Percentiles rank a stretch among this genome's conserved stretches.
Conservation (phyloP, 495 filamentous ascomycete genomes). For the Friedmanniomyces endolithicus region DNA sequence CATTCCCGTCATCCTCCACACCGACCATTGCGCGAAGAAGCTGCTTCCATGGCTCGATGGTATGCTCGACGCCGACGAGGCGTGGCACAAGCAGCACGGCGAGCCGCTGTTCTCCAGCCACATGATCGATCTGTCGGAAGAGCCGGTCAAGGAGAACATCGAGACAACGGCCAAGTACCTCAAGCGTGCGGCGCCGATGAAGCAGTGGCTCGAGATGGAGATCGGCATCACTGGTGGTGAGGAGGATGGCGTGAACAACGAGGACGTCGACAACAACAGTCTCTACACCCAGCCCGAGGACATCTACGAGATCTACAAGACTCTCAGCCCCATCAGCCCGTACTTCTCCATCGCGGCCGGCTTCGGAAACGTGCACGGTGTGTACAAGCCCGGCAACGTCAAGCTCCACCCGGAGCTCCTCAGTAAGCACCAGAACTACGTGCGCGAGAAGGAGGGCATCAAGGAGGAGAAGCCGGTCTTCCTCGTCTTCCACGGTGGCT, state of each 20-base stretch:
- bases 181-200: slow-evolving; percentile 82
- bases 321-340: slow-evolving; percentile 52
- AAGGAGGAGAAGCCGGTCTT: slow-evolving; percentile 82
- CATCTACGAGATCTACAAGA: slow-evolving; percentile 29
- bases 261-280: slow-evolving; percentile 82
- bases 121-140: slow-evolving; percentile 96
- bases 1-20: slow-evolving; percentile 84
- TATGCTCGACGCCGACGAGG: slow-evolving; percentile 85
- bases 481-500: slow-evolving; percentile 98
- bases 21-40: slow-evolving; percentile 47
- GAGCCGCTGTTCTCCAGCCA: slow-evolving; percentile 89
- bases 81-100: slow-evolving; percentile 80
- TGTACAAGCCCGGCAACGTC: slow-evolving; percentile 98
- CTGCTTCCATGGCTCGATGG: slow-evolving; percentile 71
- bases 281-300: slow-evolving; percentile 81
- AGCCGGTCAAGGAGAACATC: slow-evolving; percentile 81
- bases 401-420: slow-evolving; percentile 88
- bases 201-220: slow-evolving; percentile 99
- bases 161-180: slow-evolving; percentile 79
- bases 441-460: slow-evolving; percentile 56
- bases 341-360: slow-evolving; percentile 98
- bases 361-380: slow-evolving; percentile 98
- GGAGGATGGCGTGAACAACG: slow-evolving; percentile 87
- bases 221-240: slow-evolving; percentile 92
- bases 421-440: slow-evolving; percentile 82